Base-by-base conservation (phyloP, 768 basidiomycete genomes). In the Xerocomus brunneocitrinus region DNA sequence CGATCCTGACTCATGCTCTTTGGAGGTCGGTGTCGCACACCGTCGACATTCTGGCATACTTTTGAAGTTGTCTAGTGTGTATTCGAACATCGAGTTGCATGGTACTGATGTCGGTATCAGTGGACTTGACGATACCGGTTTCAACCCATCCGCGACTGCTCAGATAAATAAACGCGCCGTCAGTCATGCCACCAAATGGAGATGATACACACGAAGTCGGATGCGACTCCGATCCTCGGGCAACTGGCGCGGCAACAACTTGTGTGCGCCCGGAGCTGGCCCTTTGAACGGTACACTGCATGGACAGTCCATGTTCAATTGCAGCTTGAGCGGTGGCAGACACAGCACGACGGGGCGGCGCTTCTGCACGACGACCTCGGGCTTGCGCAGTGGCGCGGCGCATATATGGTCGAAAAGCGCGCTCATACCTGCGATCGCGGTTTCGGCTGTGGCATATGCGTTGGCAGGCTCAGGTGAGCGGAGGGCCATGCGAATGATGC, bases 211-310 rank as follows among this genome's bases (percentile, higher is more conserved):
- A 54, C 24, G 61, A 52, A 3, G 19, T 19, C 19, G 50, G 34
- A 10, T 52, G 52, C 12, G 28, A 40, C 13, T 22, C 36, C 1
- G 43, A 45, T 38, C 65, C 22, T 65, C 64, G 2, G 69, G 69
- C 34, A 68, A 42, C 12, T 64, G 61, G 41, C 16, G 58, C 7
- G 69, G 61, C 19, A 16, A 16, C 47, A 68, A 51, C 25, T 62
- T 56, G 10, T 67, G 67, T n/a, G 69, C 67, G n/a, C 59, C 58
- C 0, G 67, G 67, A 1, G 49, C 52, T 4, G 57, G 30, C 0
- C 32, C 48, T 0, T 49, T 44, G 8, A 35, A 47, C 8, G 55
- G 52, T 7, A 35, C 3, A 2, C 7, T 10, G 4, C 12, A 8
- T 6, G 16, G 3, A 30, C 19, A 28, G 28, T 52, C 46, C n/a